These are phyloP conservation scores for Cylindrodendrum hubeiense DNA, from an alignment of 2,329 filamentous ascomycete species.

Conservation along the genomic window DNA sequence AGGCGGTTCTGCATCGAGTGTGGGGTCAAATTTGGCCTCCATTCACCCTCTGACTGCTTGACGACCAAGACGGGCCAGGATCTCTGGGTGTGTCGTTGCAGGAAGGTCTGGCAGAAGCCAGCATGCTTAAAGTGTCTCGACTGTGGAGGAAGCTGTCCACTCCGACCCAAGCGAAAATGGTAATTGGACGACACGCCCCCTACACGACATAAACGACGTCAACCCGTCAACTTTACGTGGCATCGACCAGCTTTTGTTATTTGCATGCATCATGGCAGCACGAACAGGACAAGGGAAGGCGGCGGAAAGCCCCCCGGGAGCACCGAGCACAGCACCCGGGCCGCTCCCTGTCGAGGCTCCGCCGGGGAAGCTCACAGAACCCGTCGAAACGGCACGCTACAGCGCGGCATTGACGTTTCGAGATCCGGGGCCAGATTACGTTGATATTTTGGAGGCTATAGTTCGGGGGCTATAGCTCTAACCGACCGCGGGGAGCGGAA, in stretches of 20 bases:
- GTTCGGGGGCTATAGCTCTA: not conserved
- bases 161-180: constrained; percentile 50
- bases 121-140: constrained; percentile 50
- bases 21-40: constrained; percentile 53
- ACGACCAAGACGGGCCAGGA: constrained; percentile 53
- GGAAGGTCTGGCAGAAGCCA: constrained; percentile 52
- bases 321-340: not conserved
- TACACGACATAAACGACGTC: not conserved
- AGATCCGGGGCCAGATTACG: constrained; percentile 23
- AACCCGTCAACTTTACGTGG: not conserved
- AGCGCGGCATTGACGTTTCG: constrained; percentile 10
- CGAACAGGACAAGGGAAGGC: not conserved
- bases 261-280: not conserved
- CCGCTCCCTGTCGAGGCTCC: not conserved
- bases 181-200: constrained; percentile 16
- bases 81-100: constrained; percentile 56
- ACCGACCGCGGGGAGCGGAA: constrained; percentile 14
- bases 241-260: not conserved
- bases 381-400: constrained; percentile 11
- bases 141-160: constrained; percentile 51
- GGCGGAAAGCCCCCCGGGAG: not conserved
- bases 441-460: constrained; percentile 16
- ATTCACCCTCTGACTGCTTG: constrained; percentile 53
- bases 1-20: constrained; percentile 58
- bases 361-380: not conserved